Base-by-base conservation (phyloP, 2,329 filamentous ascomycete species). In the Diaporthe australafricana region DNA sequence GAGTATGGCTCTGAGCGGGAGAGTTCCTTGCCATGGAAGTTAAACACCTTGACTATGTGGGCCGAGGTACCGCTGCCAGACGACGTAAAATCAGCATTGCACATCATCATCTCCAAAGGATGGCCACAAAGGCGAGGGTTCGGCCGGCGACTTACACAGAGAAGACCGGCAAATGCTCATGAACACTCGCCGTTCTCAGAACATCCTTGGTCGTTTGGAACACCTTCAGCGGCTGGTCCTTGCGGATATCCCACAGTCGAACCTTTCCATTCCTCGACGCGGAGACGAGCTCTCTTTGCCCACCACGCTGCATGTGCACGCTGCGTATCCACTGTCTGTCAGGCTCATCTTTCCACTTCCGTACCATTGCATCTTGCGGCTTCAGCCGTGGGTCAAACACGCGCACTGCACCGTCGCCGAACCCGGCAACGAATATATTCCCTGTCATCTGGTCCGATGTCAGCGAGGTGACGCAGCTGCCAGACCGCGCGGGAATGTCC, bases 371-470 rank as follows among this genome's bases (percentile, higher is more conserved):
- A 68, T 96, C 94, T 73, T 94, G 93, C 2, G 95, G 93, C 74
- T 92, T 91, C 74, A 94, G 84, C 16, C 96, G 91, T 75, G 96
- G 94, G 81, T 99, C 96, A 79, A 98, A 99, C 5, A 98, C 95
- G 67, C 96, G 90, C 53, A 99, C 92, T 1, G 95, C 95, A 42
- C 96, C 96, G 78, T 99, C 97, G 22, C 96, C 96, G 78, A 98
- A 99, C 3, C 96, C 96, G 50, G 96, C 96, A 14, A 98, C 93
- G 78, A 99, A 98, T 56, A 98, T 91, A 78, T 98, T 95, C 53
- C 96, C 96, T 67, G 97, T 97, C 82, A 99, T 97, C 86, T 98
- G 96, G 81, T 99, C 96, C 20, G 95, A 98, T 3, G 96, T 98
- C 74, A 99, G 85, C 11, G 95, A 97, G 5, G 96, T 99, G 74